A percentile compares a stretch with the other conserved stretches of the same genome.
phyloP scores from a whole-genome alignment of 2,329 filamentous ascomycete genomes.

The Incumbomyces lentus region DNA sequence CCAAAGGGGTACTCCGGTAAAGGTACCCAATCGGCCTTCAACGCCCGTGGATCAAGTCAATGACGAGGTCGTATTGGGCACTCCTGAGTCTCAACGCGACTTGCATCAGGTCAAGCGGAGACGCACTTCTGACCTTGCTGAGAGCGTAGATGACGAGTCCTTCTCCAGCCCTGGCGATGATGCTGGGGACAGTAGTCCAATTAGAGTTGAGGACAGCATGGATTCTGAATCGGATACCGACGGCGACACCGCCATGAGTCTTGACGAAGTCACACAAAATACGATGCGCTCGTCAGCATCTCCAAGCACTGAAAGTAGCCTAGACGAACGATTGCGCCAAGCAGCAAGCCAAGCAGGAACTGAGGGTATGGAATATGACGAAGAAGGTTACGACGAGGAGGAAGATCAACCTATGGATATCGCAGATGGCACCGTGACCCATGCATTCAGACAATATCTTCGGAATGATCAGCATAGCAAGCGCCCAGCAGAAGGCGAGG shows the following conservation, averaged over 20 bases:
- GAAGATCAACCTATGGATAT: conserved; percentile 75
- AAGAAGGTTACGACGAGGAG: conserved; percentile 32
- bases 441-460: conserved; percentile 40
- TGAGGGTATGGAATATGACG: conserved; percentile 52
- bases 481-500: conserved; percentile 19
- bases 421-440: conserved; percentile 49
- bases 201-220: conserved; percentile 40
- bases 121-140: conserved; percentile 44
- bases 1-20: conserved; percentile 23
- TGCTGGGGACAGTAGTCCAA: conserved; percentile 28
- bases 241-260: conserved; percentile 69
- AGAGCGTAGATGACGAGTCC: conserved; percentile 50
- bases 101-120: conserved; percentile 46
- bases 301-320: conserved; percentile 54
- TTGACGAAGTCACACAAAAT: conserved; percentile 65
- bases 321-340: conserved; percentile 68
- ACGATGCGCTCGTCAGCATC: conserved; percentile 54
- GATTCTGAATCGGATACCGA: conserved; percentile 48
- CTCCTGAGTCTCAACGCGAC: conserved; percentile 56
- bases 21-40: conserved; percentile 48
- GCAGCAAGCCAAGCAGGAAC: conserved; percentile 68
- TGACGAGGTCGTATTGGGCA: conserved; percentile 47
- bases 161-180: conserved; percentile 55
- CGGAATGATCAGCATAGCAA: conserved; percentile 26
- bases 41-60: conserved; percentile 52